Evolutionary conservation across 306 rosid species (phyloP).

Genomic region (Lathyrus oleraceus): DNA sequence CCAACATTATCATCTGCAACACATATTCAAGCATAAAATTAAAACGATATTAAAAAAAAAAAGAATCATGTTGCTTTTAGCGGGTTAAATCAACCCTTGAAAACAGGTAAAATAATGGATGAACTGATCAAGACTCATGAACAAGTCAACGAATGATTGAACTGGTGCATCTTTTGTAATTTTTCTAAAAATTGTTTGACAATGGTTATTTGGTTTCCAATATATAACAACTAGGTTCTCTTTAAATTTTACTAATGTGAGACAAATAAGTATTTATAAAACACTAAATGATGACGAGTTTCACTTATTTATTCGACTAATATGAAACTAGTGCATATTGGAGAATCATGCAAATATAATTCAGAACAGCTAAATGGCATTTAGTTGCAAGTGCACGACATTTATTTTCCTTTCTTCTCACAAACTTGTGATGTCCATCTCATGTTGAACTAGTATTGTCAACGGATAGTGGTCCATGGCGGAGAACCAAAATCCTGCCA

Average conservation of each 20-base stretch:
- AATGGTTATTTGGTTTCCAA: slow-evolving; percentile 16
- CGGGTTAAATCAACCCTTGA: too few relatives aligned
- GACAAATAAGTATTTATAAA: background rate
- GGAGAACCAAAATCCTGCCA: too few relatives aligned
- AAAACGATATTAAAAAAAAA: slow-evolving; percentile 13
- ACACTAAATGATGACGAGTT: background rate
- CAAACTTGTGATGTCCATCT: background rate
- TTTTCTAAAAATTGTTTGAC: background rate
- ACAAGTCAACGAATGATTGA: slow-evolving; percentile 9
- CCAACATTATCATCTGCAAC: slow-evolving; percentile 95
- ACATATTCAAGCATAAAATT: slow-evolving; percentile 19
- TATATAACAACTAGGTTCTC: background rate
- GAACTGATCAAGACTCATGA: background rate
- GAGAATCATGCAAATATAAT: background rate
- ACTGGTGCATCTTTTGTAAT: background rate
- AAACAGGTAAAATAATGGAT: background rate
- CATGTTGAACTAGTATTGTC: too few relatives aligned
- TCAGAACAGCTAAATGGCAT: background rate
- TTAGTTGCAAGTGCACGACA: background rate
- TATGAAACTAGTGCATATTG: background rate
- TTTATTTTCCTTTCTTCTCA: background rate
- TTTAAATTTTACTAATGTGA: background rate
- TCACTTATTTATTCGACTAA: slow-evolving; percentile 9
- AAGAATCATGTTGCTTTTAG: background rate
- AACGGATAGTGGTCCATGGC: too few relatives aligned